Percentiles rank a stretch among this genome's conserved stretches.
Conservation (phyloP, 441 rosid species). For the Gossypium trilobum region DNA sequence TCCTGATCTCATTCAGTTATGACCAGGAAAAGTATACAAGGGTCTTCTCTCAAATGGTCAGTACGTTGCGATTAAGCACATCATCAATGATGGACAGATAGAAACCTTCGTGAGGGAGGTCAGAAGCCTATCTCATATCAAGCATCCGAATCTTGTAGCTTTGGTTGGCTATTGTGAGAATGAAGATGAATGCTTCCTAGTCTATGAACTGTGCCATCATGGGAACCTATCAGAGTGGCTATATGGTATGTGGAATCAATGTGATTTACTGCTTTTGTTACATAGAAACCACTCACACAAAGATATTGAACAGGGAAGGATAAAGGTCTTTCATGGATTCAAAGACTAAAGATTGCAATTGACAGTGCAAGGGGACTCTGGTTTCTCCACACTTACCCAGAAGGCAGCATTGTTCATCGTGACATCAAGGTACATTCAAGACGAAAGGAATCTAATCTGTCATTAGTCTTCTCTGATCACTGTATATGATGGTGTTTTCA, state of each 20-base stretch:
- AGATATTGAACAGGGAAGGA: slow-evolving; percentile 33
- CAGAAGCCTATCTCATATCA: slow-evolving; percentile 46
- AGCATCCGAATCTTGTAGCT: slow-evolving; percentile 51
- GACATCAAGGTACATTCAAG: slow-evolving; percentile 39
- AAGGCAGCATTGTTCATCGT: slow-evolving; percentile 54
- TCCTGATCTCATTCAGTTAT: slow-evolving; percentile 10
- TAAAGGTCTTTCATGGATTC: slow-evolving; percentile 43
- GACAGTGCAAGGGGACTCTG: slow-evolving; percentile 46
- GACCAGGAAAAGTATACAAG: slow-evolving; percentile 49
- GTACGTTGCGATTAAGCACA: slow-evolving; percentile 48
- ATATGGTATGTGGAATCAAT: slow-evolving; percentile 28
- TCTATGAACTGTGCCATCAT: slow-evolving; percentile 46
- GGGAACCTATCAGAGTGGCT: slow-evolving; percentile 58
- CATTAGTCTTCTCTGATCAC: neutral
- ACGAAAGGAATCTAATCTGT: neutral
- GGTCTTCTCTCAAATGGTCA: slow-evolving; percentile 37
- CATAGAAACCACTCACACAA: neutral
- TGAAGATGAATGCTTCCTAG: slow-evolving; percentile 42
- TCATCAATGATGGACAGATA: slow-evolving; percentile 34
- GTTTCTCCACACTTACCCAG: slow-evolving; percentile 54
- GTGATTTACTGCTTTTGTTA: neutral
- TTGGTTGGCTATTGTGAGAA: slow-evolving; percentile 42
- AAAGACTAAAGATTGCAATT: slow-evolving; percentile 46
- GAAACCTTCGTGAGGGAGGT: slow-evolving; percentile 53
- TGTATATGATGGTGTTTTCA: neutral